Conservation (phyloP, 306 rosid genomes). For the Ormosia semicastrata region DNA sequence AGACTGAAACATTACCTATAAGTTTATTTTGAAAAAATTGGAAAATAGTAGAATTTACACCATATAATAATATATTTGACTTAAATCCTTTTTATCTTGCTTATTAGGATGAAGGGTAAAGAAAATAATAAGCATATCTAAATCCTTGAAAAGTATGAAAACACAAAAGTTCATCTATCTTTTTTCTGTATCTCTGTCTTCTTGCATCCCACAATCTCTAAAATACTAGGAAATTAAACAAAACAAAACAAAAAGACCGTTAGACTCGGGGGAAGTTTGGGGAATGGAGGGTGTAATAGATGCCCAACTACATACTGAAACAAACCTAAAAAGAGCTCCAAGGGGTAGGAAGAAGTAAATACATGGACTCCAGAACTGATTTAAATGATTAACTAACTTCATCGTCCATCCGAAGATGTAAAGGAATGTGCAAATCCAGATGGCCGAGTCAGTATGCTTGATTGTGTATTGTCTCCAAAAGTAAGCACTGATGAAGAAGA, state of each 20-base stretch:
- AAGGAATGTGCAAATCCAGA: conserved; percentile 63
- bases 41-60: neutral
- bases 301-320: neutral
- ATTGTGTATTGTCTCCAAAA: conserved; percentile 53
- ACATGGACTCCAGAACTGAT: neutral
- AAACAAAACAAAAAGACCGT: neutral
- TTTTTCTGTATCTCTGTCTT: neutral
- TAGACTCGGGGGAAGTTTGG: neutral
- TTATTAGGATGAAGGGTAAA: neutral
- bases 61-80: neutral
- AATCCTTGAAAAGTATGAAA: neutral
- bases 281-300: neutral
- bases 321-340: conserved; percentile 9
- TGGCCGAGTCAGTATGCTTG: conserved; percentile 67
- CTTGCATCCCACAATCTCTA: conserved; percentile 8
- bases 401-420: conserved; percentile 61
- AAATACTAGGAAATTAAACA: neutral
- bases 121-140: neutral
- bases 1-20: too few relatives aligned
- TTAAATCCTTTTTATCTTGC: neutral
- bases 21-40: too few relatives aligned
- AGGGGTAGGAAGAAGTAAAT: neutral
- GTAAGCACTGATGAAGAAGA: conserved; percentile 39
- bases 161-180: neutral
- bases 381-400: conserved; percentile 21